Evolutionary conservation across 257 asterid species (phyloP).

Genomic region (Primulina eburnea): DNA sequence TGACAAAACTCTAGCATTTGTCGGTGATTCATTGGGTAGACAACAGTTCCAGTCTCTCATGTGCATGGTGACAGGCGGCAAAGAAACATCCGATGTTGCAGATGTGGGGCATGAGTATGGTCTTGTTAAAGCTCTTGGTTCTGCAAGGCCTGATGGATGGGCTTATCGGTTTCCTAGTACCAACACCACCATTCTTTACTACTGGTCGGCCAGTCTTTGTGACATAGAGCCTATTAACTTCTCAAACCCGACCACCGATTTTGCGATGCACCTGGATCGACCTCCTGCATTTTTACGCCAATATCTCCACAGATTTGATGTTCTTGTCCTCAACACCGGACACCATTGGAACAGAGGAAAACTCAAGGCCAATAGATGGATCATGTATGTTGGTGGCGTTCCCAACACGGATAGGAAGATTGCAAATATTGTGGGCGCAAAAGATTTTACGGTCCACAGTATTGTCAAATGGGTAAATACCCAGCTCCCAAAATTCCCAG

Average conservation of each 20-base stretch:
- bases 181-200: conserved; percentile 83
- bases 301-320: conserved; percentile 54
- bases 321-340: conserved; percentile 82
- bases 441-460: conserved; percentile 61
- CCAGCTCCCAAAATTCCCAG: conserved; percentile 65
- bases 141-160: conserved; percentile 93
- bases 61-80: conserved; percentile 91
- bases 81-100: conserved; percentile 69
- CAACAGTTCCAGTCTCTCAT: conserved; percentile 93
- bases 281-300: conserved; percentile 72
- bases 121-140: conserved; percentile 79
- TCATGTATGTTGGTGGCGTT: conserved; percentile 70
- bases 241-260: conserved; percentile 39
- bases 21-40: conserved; percentile 93
- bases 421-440: conserved; percentile 61
- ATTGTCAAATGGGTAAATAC: conserved; percentile 71
- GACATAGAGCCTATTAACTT: conserved; percentile 62
- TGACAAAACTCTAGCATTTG: conserved; percentile 77
- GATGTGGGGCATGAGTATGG: conserved; percentile 78
- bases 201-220: conserved; percentile 94
- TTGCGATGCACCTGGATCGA: conserved; percentile 93
- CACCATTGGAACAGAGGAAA: conserved; percentile 97
- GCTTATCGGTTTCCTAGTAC: conserved; percentile 74
- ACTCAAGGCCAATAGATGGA: conserved; percentile 74
- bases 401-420: conserved; percentile 61